Evolutionary conservation across 179 eudicot species (phyloP), one percentile per base, ranked within the genome.

Genomic region (Amaranthus tricolor): DNA sequence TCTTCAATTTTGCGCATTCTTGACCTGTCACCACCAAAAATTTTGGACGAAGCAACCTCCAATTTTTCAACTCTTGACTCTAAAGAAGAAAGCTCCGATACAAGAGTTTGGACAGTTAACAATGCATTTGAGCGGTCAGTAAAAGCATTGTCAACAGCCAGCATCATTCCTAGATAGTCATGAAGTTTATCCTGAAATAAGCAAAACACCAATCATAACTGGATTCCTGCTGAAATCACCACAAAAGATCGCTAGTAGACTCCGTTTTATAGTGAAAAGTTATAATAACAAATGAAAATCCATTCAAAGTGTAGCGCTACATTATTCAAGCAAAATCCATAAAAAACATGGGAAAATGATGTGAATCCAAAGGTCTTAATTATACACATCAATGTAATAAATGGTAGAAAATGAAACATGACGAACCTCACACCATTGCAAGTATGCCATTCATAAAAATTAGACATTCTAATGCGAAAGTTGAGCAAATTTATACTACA

Each of bases 61-160:
- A 88, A 84, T 74, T 88, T 94, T 79, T 89, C 96, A 75, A 85
- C 85, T 83, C 83, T 87, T 21, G 89, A 82, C 54, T 83, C 86
- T 67, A 94, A 82, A 54, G 94, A 75, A 74, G 99, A 87, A 74
- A 92, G 54, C 20, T 94, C 98, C 24, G 97, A 83, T 45, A 86
- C 76, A 71, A 94, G 93, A 65, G 97, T 94, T 84, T 94, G 98
- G 70, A 89, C 96, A 1, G 97, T 94, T 88, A 94, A 79, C 72
- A 94, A 79, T 73, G 98, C 97, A 84, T 87, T 94, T 76, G 98
- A 90, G 8, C 98, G 91, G 79, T 94, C 98, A 59, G 94, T 81
- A 78, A 90, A 92, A 56, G 98, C 98, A 84, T 82, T 81, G 75
- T 90, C 87, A 65, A 87, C 90, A 24, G 96, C 90, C 65, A 94